Evolutionary conservation across 2,329 filamentous ascomycete species (phyloP), one percentile per base, ranked within the genome.

Genomic region (Aureobasidium sp.): DNA sequence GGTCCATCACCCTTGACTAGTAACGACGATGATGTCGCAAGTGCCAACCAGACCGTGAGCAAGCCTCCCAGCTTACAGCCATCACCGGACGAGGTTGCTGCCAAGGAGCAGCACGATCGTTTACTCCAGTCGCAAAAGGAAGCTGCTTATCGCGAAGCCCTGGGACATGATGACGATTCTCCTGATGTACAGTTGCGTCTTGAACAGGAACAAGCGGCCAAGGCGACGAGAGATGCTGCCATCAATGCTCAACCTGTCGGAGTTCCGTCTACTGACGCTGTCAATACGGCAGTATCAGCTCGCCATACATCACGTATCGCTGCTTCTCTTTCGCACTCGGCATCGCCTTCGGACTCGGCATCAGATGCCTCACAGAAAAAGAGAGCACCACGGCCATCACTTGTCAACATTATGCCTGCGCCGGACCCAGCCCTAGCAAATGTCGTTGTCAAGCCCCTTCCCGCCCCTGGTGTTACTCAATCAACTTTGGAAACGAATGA

Each of bases 1-100:
- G 79, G 85, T 57, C 78, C 76, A 6, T 90, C 86, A 1, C 81
- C 85, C 1, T 83, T 85, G 59, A 90, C 86, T 1, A 90, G 85
- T 60, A 83, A 85, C 1, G 85, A 86, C 52, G 79, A 85, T 52
- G 85, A 71, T 34, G n/a, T n/a, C 25, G 37, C 51, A 10, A 16
- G 61, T 55, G 17, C 64, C 56, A 54, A 65, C 56, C 56, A 67
- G 67, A n/a, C 62, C 67, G 32, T 60, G 61, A 6, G 60, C 65
- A 32, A 34, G 22, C 25, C 48, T 32, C 25, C 25, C 11, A 27
- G 32, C 27, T 27, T 32, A 25, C 35, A 41, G 27, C 48, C 25
- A 17, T 24, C 16, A 62, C 66, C 21, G 5, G 66, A 70, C 30
- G 68, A 71, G 52, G 64, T 68, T 55, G 63, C 64, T 37, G 67